Evolutionary conservation across 139 green algal genomes (phyloP), one percentile per base, ranked within the genome.

Genomic region (Auxenochlorella pyrenoidosa): DNA sequence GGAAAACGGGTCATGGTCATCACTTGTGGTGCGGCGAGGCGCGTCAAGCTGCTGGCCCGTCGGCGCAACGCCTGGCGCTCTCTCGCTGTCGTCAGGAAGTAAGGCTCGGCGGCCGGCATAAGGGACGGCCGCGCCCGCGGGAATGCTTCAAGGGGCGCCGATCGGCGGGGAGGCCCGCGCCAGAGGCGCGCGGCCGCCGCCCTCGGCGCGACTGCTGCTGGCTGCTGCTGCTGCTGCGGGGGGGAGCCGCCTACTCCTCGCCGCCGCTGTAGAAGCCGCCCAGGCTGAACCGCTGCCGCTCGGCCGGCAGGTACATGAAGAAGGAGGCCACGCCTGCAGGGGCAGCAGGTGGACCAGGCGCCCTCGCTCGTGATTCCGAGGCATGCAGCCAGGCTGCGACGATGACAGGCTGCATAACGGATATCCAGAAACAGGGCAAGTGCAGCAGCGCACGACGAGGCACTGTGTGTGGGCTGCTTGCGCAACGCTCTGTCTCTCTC

Each of bases 321-420:
- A 92, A 92, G 36, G 89, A 82, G 13, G 84, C 82, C 34, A 92
- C 83, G 19, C 89, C 87, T 90, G 87, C n/a, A 40, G 12, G 12
- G 19, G 83, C 44, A 21, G 43, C 40, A 34, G 41, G 3, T 26
- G 18, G 24, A n/a, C 21, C 38, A 26, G 32, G 38, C 30, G 21
- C 1, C n/a, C 13, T 18, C n/a, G 40, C 16, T 19, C 13, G 24
- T 16, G 28, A 43, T 10, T 10, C 22, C n/a, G 40, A 18, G 32
- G 3, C 28, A 26, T 8, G 26, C 65, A 72, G 26, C 26, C 24
- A 85, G 47, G n/a, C n/a, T n/a, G n/a, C n/a, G n/a, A n/a, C n/a
- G n/a, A n/a, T n/a, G n/a, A 54, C 10, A 34, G 19, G n/a, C 70
- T 10, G 34, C 34, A 34, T 44, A 32, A 41, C 4, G 66, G 30